A percentile compares a stretch with the other conserved stretches of the same genome.
Conservation (phyloP, 179 eudicot genomes). For the Silene noctiflora region DNA sequence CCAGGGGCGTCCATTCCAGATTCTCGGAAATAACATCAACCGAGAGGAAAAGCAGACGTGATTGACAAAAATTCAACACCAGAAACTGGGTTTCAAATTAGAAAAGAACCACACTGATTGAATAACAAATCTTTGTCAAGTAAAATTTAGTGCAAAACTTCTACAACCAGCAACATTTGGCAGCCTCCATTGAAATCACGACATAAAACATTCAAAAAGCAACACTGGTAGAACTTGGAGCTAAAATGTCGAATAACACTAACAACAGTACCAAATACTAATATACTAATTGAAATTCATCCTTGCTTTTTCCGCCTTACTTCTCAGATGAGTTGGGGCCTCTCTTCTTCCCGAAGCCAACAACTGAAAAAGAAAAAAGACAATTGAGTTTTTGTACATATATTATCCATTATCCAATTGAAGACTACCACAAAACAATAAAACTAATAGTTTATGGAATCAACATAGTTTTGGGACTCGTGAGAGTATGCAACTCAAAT, state of each 20-base stretch:
- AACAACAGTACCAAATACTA: neutral
- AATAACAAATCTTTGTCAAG: neutral
- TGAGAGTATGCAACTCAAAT: neutral
- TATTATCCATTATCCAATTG: neutral
- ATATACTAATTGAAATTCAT: neutral
- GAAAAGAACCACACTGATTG: neutral
- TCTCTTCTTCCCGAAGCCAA: constrained; percentile 58
- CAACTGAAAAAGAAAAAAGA: constrained; percentile 34
- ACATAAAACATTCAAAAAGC: neutral
- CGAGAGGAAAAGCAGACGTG: neutral
- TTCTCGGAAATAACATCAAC: neutral
- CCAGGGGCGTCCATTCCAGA: too few species aligned
- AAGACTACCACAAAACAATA: neutral
- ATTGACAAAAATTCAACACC: neutral
- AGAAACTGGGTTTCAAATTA: neutral
- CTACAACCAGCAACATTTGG: neutral
- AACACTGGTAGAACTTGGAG: neutral
- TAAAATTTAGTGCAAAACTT: neutral
- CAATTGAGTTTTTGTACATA: neutral
- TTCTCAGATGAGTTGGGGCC: constrained; percentile 63
- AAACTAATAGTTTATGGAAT: neutral
- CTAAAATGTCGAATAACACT: neutral
- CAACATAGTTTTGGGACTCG: neutral
- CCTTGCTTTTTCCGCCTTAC: constrained; percentile 20
- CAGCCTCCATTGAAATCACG: neutral